phyloP scores from a whole-genome alignment of 2,329 filamentous ascomycete species.

The Xylaria hypoxylon region DNA sequence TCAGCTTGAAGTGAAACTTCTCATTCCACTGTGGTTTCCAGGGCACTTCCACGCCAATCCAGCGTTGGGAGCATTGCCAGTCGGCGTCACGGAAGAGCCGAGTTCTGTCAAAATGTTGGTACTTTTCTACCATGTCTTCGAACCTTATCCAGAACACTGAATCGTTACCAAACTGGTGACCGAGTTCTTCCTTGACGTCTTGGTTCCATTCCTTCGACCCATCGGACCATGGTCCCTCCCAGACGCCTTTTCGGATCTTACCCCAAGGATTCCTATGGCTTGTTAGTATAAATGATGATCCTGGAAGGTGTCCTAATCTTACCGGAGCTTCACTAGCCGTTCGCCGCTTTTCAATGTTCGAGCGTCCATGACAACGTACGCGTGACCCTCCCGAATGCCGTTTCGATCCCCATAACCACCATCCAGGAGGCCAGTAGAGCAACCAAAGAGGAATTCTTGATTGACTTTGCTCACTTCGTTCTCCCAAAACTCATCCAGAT shows the following conservation, averaged over 20 bases:
- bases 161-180: constrained; percentile 70
- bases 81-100: constrained; percentile 69
- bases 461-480: constrained; percentile 85
- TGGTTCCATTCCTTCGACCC: constrained; percentile 72
- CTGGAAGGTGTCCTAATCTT: constrained; percentile 22
- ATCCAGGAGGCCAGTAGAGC: constrained; percentile 72
- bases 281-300: constrained; percentile 32
- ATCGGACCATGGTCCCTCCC: constrained; percentile 71
- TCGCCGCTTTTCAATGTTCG: constrained; percentile 64
- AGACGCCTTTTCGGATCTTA: constrained; percentile 66
- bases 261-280: constrained; percentile 67
- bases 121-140: constrained; percentile 71
- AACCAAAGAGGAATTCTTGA: constrained; percentile 82
- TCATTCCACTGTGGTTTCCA: constrained; percentile 72
- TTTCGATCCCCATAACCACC: constrained; percentile 70
- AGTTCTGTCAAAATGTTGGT: constrained; percentile 70
- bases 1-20: constrained; percentile 69
- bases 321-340: constrained; percentile 67
- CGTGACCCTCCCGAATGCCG: constrained; percentile 69
- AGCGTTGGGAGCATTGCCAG: constrained; percentile 69
- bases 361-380: constrained; percentile 71
- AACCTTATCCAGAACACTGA: constrained; percentile 74
- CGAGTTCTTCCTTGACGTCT: constrained; percentile 67
- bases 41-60: constrained; percentile 71
- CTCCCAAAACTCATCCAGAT: constrained; percentile 85